Percentiles rank a stretch among this genome's conserved stretches.
Conservation (phyloP, 208 protist genomes). For the Wallacemonas rigidus region DNA sequence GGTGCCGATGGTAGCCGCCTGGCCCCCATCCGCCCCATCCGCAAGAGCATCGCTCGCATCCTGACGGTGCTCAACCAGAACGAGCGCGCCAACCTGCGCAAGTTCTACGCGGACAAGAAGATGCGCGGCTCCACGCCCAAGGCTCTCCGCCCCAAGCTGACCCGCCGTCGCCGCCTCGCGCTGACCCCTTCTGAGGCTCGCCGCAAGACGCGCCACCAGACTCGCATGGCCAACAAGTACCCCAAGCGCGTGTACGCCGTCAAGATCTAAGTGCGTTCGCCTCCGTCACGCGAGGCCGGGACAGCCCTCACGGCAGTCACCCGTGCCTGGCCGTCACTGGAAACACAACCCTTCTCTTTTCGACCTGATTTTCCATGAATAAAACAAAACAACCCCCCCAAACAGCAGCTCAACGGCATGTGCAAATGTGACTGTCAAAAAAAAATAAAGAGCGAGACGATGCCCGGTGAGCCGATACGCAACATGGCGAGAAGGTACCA, state of each 20-base stretch:
- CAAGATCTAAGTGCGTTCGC: conserved; percentile 63
- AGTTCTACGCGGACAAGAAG: conserved; percentile 95
- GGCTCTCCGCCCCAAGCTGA: conserved; percentile 85
- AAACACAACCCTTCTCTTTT: conserved; percentile 11
- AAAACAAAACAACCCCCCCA: neutral
- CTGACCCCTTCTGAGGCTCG: conserved; percentile 89
- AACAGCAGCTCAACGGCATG: neutral
- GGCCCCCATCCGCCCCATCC: conserved; percentile 95
- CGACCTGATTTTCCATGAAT: conserved; percentile 1
- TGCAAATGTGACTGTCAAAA: no score
- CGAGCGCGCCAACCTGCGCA: conserved; percentile 90
- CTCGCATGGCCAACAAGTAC: conserved; percentile 77
- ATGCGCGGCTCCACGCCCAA: conserved; percentile 75
- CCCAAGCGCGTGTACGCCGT: conserved; percentile 90
- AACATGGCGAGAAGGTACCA: no score
- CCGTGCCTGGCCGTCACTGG: neutral
- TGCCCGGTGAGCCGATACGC: no score
- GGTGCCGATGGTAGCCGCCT: conserved; percentile 90
- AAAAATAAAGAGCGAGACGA: no score
- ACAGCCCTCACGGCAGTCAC: no score
- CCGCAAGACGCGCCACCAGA: conserved; percentile 84
- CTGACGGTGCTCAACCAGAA: conserved; percentile 98
- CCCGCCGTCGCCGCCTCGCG: conserved; percentile 84
- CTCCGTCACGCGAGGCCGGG: no score
- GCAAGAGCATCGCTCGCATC: conserved; percentile 97